phyloP scores from a whole-genome alignment of 2,329 filamentous ascomycete genomes.

The Monilinia vaccinii-corymbosi region DNA sequence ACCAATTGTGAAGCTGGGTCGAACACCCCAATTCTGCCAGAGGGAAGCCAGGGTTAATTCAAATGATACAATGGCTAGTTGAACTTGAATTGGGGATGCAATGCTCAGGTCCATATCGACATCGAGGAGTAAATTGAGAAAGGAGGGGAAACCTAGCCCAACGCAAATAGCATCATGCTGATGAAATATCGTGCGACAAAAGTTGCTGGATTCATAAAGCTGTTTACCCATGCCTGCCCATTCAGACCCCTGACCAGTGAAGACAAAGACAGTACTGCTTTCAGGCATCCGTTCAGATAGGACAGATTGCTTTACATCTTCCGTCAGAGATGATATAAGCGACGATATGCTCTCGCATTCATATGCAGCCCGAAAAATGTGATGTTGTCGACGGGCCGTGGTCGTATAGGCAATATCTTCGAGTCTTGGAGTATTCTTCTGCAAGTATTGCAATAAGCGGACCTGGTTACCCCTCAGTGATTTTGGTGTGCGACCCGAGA shows the following conservation, averaged over 20 bases:
- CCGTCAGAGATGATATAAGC: background rate
- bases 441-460: slow-evolving; percentile 17
- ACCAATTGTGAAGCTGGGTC: slow-evolving; percentile 45
- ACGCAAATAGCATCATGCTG: slow-evolving; percentile 13
- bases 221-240: background rate
- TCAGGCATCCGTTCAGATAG: background rate
- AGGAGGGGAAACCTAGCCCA: slow-evolving; percentile 22
- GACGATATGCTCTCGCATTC: background rate
- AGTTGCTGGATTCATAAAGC: background rate
- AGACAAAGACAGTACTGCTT: background rate
- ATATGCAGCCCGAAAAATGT: background rate
- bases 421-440: slow-evolving; percentile 18
- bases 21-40: slow-evolving; percentile 46
- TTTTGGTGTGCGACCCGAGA: slow-evolving; percentile 37
- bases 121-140: slow-evolving; percentile 32
- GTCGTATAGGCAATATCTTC: slow-evolving; percentile 12
- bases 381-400: background rate
- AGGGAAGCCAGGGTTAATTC: slow-evolving; percentile 37
- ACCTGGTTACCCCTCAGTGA: slow-evolving; percentile 20
- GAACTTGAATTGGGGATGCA: background rate
- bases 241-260: slow-evolving; percentile 2
- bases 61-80: background rate
- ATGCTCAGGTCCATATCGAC: background rate
- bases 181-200: background rate
- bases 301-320: background rate